Percentiles rank a stretch among this genome's conserved stretches.
phyloP scores from a whole-genome alignment of 768 basidiomycete species.

The Lactifluus volemus region DNA sequence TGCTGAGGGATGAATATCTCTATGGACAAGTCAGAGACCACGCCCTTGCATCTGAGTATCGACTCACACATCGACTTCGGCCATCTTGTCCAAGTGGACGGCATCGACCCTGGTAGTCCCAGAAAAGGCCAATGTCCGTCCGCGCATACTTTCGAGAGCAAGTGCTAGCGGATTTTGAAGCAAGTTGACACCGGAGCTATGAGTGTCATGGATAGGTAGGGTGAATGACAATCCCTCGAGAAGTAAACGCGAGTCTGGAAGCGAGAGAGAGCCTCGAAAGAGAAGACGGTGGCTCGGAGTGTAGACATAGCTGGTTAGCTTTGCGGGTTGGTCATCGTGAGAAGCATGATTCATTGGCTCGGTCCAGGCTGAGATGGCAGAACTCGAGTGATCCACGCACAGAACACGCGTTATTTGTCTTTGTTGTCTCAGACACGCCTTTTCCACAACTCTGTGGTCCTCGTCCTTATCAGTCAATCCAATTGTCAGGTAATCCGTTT shows the following conservation, averaged over 20 bases:
- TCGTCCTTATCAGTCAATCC: neutral
- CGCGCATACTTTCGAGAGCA: constrained; percentile 74
- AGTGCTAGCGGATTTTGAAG: constrained; percentile 63
- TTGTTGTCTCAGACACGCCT: neutral
- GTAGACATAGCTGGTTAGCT: constrained; percentile 25
- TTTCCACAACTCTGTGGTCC: neutral
- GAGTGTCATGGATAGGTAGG: constrained; percentile 32
- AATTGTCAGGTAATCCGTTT: constrained; percentile 3
- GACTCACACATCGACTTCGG: constrained; percentile 42
- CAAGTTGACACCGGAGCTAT: constrained; percentile 26
- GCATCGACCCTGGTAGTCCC: constrained; percentile 45
- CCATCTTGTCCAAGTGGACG: constrained; percentile 51
- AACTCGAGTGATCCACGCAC: constrained; percentile 8
- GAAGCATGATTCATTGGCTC: neutral
- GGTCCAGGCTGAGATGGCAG: neutral
- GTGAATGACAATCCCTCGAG: constrained; percentile 71
- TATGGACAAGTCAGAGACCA: constrained; percentile 23
- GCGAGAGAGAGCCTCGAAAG: constrained; percentile 65
- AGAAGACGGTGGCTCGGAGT: constrained; percentile 43
- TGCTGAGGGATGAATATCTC: constrained; percentile 64
- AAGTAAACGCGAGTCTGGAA: constrained; percentile 62
- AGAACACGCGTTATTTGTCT: constrained; percentile 13
- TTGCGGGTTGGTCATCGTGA: constrained; percentile 9
- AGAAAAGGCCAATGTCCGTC: constrained; percentile 50
- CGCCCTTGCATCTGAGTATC: neutral